Evolutionary conservation across 2,329 filamentous ascomycete species (phyloP).

Genomic region (Nothophaeocryptopus gaeumannii): DNA sequence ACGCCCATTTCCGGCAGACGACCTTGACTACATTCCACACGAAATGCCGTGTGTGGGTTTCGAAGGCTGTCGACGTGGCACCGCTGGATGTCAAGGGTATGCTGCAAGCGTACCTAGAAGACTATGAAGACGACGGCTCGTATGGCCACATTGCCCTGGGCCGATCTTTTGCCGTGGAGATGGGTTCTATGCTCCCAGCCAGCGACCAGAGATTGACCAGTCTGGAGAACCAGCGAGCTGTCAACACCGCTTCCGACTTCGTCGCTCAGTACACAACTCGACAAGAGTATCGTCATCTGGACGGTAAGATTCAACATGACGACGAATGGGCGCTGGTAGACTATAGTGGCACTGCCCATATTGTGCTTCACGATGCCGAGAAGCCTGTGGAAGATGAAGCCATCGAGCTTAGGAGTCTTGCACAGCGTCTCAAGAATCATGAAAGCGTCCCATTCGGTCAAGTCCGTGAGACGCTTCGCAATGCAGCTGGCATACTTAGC

Average conservation of each 20-base stretch:
- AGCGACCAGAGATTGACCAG: slow-evolving; percentile 83
- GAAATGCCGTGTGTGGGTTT: slow-evolving; percentile 77
- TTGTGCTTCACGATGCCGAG: slow-evolving; percentile 12
- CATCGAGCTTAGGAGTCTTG: slow-evolving; percentile 66
- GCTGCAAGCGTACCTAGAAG: slow-evolving; percentile 91
- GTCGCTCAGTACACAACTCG: slow-evolving; percentile 95
- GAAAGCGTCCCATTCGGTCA: slow-evolving; percentile 70
- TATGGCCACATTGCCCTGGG: slow-evolving; percentile 92
- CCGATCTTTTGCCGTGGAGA: slow-evolving; percentile 88
- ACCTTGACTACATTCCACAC: slow-evolving; percentile 77
- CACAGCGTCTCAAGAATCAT: slow-evolving; percentile 66
- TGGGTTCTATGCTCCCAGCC: slow-evolving; percentile 80
- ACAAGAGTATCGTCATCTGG: slow-evolving; percentile 89
- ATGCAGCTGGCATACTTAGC: slow-evolving; percentile 83
- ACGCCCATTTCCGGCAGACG: slow-evolving; percentile 75
- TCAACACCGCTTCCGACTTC: slow-evolving; percentile 91
- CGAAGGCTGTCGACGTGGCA: slow-evolving; percentile 74
- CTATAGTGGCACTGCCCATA: slow-evolving; percentile 24
- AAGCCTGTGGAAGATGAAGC: slow-evolving; percentile 46
- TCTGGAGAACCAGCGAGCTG: slow-evolving; percentile 70
- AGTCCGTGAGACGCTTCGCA: slow-evolving; percentile 75
- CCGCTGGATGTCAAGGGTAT: slow-evolving; percentile 93
- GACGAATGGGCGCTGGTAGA: slow-evolving; percentile 34
- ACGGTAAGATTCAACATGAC: slow-evolving; percentile 47
- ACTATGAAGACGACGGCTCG: slow-evolving; percentile 84